phyloP scores from a whole-genome alignment of 2,329 filamentous ascomycete species.

The Penicillium sp. region DNA sequence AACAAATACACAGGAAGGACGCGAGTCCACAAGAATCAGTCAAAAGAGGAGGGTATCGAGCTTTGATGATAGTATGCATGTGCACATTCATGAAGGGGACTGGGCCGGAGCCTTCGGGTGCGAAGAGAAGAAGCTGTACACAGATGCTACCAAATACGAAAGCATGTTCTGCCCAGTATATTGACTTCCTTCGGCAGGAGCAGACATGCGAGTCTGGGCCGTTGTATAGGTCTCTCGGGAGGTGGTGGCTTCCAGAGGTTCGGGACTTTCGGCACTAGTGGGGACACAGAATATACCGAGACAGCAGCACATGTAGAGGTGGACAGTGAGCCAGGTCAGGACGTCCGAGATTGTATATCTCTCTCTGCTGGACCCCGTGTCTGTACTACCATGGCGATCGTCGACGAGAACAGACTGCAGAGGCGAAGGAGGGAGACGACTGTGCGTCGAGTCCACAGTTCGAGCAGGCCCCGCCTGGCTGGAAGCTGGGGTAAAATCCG shows the following conservation, averaged over 20 bases:
- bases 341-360: not conserved
- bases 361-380: not conserved
- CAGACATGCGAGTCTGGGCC: conserved; percentile 10
- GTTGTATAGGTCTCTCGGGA: conserved; percentile 21
- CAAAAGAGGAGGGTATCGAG: too few relatives aligned
- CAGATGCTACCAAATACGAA: too few relatives aligned
- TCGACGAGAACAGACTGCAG: not conserved
- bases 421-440: not conserved
- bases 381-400: conserved; percentile 1
- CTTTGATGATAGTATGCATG: too few relatives aligned
- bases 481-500: not conserved
- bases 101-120: too few relatives aligned
- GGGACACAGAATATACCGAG: not conserved
- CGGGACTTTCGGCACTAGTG: not conserved
- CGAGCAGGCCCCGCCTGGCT: conserved; percentile 2
- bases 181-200: not conserved
- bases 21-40: too few relatives aligned
- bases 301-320: conserved; percentile 14
- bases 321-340: conserved; percentile 8
- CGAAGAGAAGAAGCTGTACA: too few relatives aligned
- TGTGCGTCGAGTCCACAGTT: not conserved
- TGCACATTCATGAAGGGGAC: too few relatives aligned
- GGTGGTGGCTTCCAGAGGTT: conserved; percentile 5
- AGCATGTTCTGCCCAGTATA: not conserved
- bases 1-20: too few relatives aligned